Conservation (phyloP, 2,329 filamentous ascomycete species). For the Leptoxyphium fumago region DNA sequence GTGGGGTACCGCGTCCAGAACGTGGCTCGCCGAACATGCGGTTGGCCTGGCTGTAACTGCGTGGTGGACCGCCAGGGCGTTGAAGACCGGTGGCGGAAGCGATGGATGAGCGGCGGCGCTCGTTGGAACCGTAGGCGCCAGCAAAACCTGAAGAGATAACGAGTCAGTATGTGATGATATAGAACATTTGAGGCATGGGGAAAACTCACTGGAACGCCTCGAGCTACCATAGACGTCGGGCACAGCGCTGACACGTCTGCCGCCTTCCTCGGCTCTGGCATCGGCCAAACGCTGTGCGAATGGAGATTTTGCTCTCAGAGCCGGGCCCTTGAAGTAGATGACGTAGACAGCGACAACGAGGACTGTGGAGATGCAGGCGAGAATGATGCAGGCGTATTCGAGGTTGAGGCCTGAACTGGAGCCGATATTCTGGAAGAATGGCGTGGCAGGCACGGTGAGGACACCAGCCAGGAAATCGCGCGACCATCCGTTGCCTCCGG, state of each 20-base stretch:
- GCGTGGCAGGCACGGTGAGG: slow-evolving; percentile 52
- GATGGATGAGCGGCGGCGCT: not conserved
- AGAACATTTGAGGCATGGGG: not conserved
- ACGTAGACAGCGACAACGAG: slow-evolving; percentile 41
- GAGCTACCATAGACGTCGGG: slow-evolving; percentile 12
- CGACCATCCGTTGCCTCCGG: slow-evolving; percentile 61
- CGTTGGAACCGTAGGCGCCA: not conserved
- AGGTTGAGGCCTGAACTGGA: slow-evolving; percentile 25
- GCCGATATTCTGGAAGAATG: slow-evolving; percentile 37
- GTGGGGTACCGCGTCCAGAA: slow-evolving; percentile 13
- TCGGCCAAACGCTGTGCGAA: slow-evolving; percentile 35
- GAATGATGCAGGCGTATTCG: slow-evolving; percentile 41
- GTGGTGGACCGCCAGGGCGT: slow-evolving; percentile 9
- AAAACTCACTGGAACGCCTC: slow-evolving; percentile 11
- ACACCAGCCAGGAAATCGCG: slow-evolving; percentile 63
- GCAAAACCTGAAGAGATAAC: not conserved
- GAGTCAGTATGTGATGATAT: not conserved
- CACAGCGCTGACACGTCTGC: slow-evolving; percentile 13
- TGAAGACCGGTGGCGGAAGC: not conserved
- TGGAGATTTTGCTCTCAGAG: slow-evolving; percentile 34
- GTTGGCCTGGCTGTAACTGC: slow-evolving; percentile 14
- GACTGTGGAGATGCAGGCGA: slow-evolving; percentile 36
- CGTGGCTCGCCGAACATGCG: slow-evolving; percentile 17
- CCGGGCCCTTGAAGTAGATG: slow-evolving; percentile 43
- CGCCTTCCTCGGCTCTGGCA: slow-evolving; percentile 8